Conservation (phyloP, 2,329 filamentous ascomycete genomes). For the Verticillium alfalfae region DNA sequence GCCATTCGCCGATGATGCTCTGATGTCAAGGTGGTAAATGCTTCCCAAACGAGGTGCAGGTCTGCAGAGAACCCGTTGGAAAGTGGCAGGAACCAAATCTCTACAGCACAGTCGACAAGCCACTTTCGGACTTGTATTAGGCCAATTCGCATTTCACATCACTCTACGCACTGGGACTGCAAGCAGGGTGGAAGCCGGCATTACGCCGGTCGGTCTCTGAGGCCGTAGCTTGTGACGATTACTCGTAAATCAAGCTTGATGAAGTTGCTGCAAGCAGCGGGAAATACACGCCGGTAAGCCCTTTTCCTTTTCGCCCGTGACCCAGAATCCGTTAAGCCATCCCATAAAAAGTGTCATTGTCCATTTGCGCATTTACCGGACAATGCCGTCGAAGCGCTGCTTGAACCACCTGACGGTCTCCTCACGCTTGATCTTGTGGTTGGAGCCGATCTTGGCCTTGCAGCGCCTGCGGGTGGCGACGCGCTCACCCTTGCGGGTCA, state of each 20-base stretch:
- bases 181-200: conserved; percentile 51
- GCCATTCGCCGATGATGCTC: no score
- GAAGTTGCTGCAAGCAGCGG: conserved; percentile 31
- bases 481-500: conserved; percentile 98
- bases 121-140: background rate
- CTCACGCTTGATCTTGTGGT: conserved; percentile 87
- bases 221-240: conserved; percentile 60
- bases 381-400: conserved; percentile 91
- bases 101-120: no score
- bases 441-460: conserved; percentile 79
- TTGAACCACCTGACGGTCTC: conserved; percentile 98
- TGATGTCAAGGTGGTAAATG: no score
- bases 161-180: conserved; percentile 21
- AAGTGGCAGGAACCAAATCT: no score
- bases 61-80: no score
- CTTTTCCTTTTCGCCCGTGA: conserved; percentile 25
- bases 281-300: conserved; percentile 31
- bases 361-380: conserved; percentile 67
- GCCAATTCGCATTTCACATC: conserved; percentile 16
- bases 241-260: conserved; percentile 46
- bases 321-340: conserved; percentile 15
- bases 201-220: conserved; percentile 67
- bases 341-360: conserved; percentile 15
- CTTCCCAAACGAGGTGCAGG: no score
- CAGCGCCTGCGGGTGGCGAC: conserved; percentile 90